Percentiles rank a stretch among this genome's conserved stretches.
Evolutionary conservation across 2,329 filamentous ascomycete species (phyloP).

Genomic region (Penicillium frequentans): DNA sequence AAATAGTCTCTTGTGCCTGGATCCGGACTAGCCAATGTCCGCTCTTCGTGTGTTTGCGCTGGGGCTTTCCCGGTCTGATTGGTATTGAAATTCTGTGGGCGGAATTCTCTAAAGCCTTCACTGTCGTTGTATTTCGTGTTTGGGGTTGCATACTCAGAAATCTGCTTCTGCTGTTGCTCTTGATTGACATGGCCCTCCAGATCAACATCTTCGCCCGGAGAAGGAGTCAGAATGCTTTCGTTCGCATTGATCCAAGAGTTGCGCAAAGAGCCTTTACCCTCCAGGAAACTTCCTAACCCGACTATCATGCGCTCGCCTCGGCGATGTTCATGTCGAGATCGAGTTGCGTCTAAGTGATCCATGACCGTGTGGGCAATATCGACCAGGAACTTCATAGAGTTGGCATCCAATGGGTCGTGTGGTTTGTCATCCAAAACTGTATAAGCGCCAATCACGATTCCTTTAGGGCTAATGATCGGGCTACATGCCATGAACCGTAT

Average conservation of each 20-base stretch:
- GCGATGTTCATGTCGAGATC: slow-evolving; percentile 45
- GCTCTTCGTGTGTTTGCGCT: not conserved
- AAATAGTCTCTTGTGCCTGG: not conserved
- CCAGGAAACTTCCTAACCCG: slow-evolving; percentile 52
- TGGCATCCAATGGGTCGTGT: slow-evolving; percentile 46
- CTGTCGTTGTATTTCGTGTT: not conserved
- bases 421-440: slow-evolving; percentile 57
- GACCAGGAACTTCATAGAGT: slow-evolving; percentile 25
- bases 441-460: slow-evolving; percentile 58
- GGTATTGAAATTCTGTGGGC: not conserved
- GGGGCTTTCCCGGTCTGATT: not conserved
- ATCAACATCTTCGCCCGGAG: not conserved
- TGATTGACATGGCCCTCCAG: slow-evolving; percentile 11
- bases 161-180: slow-evolving; percentile 14
- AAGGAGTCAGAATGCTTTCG: not conserved
- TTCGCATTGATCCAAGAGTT: slow-evolving; percentile 12
- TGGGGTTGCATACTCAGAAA: not conserved
- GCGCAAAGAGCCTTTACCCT: slow-evolving; percentile 37
- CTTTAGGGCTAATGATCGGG: slow-evolving; percentile 56
- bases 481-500: slow-evolving; percentile 55
- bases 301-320: slow-evolving; percentile 58
- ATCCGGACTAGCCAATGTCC: not conserved
- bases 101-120: not conserved
- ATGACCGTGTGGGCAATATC: slow-evolving; percentile 58
- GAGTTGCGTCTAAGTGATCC: slow-evolving; percentile 57